These are phyloP conservation scores for Aspergillus fumigatiaffinis DNA, from an alignment of 2,329 filamentous ascomycete species.

Conservation along the genomic window DNA sequence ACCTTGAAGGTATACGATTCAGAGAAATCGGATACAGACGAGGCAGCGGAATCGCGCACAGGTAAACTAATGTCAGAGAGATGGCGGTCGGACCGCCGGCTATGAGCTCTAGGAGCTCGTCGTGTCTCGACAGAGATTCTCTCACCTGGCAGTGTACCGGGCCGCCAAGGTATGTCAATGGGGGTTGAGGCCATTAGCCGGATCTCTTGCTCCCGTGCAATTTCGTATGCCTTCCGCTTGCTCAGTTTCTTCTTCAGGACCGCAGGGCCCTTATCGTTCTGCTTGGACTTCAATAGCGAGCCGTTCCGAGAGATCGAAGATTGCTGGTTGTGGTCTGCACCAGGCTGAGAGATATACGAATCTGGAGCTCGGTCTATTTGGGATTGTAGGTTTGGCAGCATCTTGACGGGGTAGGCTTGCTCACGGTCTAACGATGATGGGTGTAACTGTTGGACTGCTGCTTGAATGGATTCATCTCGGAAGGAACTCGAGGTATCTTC, in stretches of 20 bases:
- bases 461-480: slow-evolving; percentile 10
- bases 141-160: slow-evolving; percentile 57
- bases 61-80: slow-evolving; percentile 73
- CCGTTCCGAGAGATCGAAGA: slow-evolving; percentile 40
- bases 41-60: slow-evolving; percentile 68
- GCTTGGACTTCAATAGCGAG: slow-evolving; percentile 55
- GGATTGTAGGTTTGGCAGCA: slow-evolving; percentile 5
- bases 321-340: slow-evolving; percentile 37
- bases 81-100: slow-evolving; percentile 57
- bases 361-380: slow-evolving; percentile 10
- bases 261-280: slow-evolving; percentile 53
- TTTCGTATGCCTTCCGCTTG: slow-evolving; percentile 72
- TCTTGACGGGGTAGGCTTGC: slow-evolving; percentile 16
- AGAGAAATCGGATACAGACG: slow-evolving; percentile 69
- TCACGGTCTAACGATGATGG: slow-evolving; percentile 21
- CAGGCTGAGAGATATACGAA: slow-evolving; percentile 32
- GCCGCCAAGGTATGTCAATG: slow-evolving; percentile 59
- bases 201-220: slow-evolving; percentile 80
- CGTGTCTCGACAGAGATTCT: slow-evolving; percentile 58
- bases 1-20: slow-evolving; percentile 76
- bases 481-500: slow-evolving; percentile 16
- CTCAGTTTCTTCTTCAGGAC: slow-evolving; percentile 67
- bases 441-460: slow-evolving; percentile 10
- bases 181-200: slow-evolving; percentile 71
- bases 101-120: slow-evolving; percentile 42